Evolutionary conservation across 192 early-diverging fungal species (phyloP).

Genomic region (Mycoemilia scoparia): DNA sequence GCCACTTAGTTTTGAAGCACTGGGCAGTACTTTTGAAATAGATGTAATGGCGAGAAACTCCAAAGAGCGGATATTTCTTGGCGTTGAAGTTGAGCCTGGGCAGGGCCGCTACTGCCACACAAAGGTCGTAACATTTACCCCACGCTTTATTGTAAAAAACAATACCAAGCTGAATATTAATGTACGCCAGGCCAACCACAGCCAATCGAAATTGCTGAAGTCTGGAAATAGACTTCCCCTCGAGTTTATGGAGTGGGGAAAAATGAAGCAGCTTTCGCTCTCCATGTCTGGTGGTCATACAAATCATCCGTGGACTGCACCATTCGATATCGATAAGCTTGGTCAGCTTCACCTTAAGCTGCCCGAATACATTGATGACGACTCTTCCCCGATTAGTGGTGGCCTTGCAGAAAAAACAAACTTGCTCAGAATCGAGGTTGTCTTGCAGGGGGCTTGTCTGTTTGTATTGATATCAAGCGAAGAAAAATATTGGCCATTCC

Average conservation of each 20-base stretch:
- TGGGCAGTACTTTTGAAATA: conserved; percentile 70
- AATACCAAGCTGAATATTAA: conserved; percentile 47
- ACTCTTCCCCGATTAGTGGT: conserved; percentile 6
- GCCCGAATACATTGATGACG: conserved; percentile 26
- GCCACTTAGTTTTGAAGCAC: conserved; percentile 87
- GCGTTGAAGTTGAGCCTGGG: conserved; percentile 71
- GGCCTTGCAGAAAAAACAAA: too few species aligned
- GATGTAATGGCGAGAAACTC: conserved; percentile 34
- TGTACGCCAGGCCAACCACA: conserved; percentile 47
- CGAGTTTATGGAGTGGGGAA: conserved; percentile 41
- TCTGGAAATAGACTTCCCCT: conserved; percentile 41
- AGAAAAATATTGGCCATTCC: conserved; percentile 73
- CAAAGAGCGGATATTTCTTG: conserved; percentile 50
- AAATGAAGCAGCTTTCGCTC: conserved; percentile 47
- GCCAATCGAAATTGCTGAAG: conserved; percentile 23
- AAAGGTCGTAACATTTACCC: conserved; percentile 76
- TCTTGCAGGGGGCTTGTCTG: conserved; percentile 79
- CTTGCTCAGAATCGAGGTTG: conserved; percentile 60
- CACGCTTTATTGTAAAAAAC: conserved; percentile 83
- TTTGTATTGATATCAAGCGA: conserved; percentile 69
- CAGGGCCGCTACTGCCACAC: conserved; percentile 70
- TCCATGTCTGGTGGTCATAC: conserved; percentile 31
- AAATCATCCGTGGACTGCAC: conserved; percentile 61
- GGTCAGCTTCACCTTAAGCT: conserved; percentile 71
- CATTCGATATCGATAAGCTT: conserved; percentile 73